Conservation (phyloP, 75 land plant genomes). For the Pinus tabuliformis region DNA sequence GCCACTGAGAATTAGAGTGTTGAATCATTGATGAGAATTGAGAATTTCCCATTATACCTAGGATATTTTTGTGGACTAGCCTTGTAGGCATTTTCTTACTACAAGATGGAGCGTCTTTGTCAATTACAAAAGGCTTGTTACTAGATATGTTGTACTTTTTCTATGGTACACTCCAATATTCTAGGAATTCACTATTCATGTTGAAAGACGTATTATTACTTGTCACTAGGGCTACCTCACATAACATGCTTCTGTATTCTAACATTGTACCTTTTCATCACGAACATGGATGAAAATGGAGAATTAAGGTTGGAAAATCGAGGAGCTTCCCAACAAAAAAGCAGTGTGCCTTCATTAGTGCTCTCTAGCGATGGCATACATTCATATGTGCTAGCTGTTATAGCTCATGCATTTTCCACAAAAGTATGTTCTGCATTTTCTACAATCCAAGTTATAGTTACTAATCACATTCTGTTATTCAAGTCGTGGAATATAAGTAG, state of each 20-base stretch:
- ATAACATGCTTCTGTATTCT: not conserved
- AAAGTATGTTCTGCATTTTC: conserved; percentile 53
- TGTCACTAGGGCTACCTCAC: not conserved
- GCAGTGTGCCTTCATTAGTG: conserved; percentile 16
- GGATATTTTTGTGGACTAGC: conserved; percentile 56
- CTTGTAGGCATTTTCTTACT: conserved; percentile 89
- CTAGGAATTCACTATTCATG: not conserved
- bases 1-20: too few relatives aligned
- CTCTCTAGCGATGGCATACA: conserved; percentile 38
- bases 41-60: too few relatives aligned
- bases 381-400: conserved; percentile 24
- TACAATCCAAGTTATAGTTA: conserved; percentile 80
- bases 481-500: not conserved
- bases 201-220: not conserved
- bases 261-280: not conserved
- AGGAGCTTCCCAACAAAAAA: conserved; percentile 17
- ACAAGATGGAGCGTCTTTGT: conserved; percentile 97
- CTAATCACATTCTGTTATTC: not conserved
- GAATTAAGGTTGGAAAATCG: conserved; percentile 33
- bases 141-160: conserved; percentile 93
- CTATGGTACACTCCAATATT: conserved; percentile 44
- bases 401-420: conserved; percentile 58
- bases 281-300: conserved; percentile 28
- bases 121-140: conserved; percentile 76
- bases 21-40: too few relatives aligned